Evolutionary conservation across 208 protist species (phyloP).

Genomic region (Acanthamoeba lugdunensis): DNA sequence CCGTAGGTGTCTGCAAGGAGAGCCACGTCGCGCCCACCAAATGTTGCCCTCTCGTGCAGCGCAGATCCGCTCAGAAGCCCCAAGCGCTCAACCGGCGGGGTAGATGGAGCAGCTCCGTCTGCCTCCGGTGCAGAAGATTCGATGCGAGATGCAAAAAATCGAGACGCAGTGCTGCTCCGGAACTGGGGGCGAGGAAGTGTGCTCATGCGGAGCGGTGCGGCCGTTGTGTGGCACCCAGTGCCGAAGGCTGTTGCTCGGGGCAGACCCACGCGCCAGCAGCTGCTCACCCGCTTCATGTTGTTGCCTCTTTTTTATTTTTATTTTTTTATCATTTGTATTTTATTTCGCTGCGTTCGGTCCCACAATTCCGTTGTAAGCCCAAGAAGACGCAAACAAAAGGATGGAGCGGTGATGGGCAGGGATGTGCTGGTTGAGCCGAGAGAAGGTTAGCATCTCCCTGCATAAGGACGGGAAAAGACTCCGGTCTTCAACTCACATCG

Average conservation of each 20-base stretch:
- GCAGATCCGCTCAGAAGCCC: background rate
- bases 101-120: background rate
- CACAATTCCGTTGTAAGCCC: too few relatives aligned
- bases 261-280: too few relatives aligned
- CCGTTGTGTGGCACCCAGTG: too few relatives aligned
- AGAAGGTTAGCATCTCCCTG: constrained; percentile 68
- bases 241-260: too few relatives aligned
- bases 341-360: too few relatives aligned
- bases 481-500: constrained; percentile 62
- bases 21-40: constrained; percentile 43
- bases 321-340: too few relatives aligned
- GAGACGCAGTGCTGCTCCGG: background rate
- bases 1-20: constrained; percentile 1
- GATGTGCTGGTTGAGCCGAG: constrained; percentile 68
- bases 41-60: background rate
- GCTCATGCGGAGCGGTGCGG: too few relatives aligned
- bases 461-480: constrained; percentile 69
- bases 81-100: background rate
- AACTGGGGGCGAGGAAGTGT: background rate
- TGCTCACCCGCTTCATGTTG: too few relatives aligned
- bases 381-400: background rate
- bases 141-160: background rate
- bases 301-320: too few relatives aligned
- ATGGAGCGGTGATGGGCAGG: background rate
- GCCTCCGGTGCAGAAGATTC: background rate